Base-by-base conservation (phyloP, 164 flowering plant genomes). In the Aristolochia fimbriata region DNA sequence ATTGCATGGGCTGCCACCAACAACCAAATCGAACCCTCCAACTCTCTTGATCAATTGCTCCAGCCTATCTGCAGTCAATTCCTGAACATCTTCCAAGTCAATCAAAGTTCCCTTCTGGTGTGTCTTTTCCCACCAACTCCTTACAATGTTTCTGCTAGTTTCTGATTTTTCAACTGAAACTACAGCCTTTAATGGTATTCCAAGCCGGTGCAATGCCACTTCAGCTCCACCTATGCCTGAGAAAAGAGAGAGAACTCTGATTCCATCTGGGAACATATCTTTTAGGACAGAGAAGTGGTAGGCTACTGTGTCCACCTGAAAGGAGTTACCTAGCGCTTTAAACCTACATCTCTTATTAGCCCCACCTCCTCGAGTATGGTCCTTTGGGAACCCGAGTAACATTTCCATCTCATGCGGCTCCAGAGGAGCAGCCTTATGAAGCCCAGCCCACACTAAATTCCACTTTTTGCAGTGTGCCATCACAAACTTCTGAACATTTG, bases 361-460 rank as follows among this genome's bases (percentile, higher is more conserved):
- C 14, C 66, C 75, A 47, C 75, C 71, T 16, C 77, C 81, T 33
- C 77, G 66, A 14, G 81, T 74, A 52, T 77, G 73, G 30, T 70
- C 21, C 59, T 53, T 66, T 12, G 76, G 78, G 57, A 67, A 74
- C 1, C 81, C 78, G 19, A 77, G 22, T 31, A 77, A 13, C 58
- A 65, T 57, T 59, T 77, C 81, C 33, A 75, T 65, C 62, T 78
- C 77, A 20, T 78, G 67, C 2, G 77, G 78, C 47, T 74, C 99
- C 14, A 93, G 82, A 6, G 96, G 95, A 11, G 97, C 96, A 22
- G 79, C 76, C 64, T 88, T 94, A 48, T 91, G 86, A 68, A 71
- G 79, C 21, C 99, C 99, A 2, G 88, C 96, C 97, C 99, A 94
- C 0, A 94, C 91, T 48, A 94, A 65, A 66, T 94, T 94, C 99